Conservation (phyloP, 208 protist genomes). For the Kentomonas sorsogonicus region DNA sequence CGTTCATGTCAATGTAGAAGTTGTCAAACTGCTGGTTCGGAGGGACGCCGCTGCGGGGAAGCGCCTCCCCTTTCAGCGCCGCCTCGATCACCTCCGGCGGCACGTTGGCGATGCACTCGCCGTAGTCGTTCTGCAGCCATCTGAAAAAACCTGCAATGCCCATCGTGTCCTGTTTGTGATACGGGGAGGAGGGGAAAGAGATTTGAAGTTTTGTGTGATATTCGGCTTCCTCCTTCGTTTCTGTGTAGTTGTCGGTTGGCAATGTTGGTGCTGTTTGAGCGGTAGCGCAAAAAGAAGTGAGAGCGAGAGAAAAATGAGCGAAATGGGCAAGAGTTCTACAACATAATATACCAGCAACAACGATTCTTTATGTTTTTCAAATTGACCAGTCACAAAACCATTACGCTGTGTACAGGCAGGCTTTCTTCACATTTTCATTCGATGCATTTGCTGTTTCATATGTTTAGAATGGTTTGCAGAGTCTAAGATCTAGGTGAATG, state of each 20-base stretch:
- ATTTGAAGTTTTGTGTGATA: no score
- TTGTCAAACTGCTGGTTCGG: conserved; percentile 84
- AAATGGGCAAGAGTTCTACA: background rate
- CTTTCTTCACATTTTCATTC: conserved; percentile 1
- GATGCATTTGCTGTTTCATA: background rate
- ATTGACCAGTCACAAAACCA: background rate
- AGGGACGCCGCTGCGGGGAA: conserved; percentile 3
- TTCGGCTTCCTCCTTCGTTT: no score
- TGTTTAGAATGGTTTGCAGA: background rate
- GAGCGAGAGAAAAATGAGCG: conserved; percentile 11
- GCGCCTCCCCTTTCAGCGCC: conserved; percentile 28
- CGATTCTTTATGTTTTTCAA: background rate
- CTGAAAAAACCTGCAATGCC: conserved; percentile 89
- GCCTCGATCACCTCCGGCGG: conserved; percentile 62
- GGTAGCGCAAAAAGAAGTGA: conserved; percentile 9
- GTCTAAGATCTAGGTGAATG: background rate
- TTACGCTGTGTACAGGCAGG: background rate
- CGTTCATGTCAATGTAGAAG: conserved; percentile 99
- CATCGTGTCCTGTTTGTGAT: conserved; percentile 53
- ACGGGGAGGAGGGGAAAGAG: conserved; percentile 2
- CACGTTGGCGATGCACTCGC: conserved; percentile 74
- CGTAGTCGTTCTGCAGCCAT: conserved; percentile 85
- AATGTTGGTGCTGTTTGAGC: background rate
- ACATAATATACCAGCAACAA: conserved; percentile 2
- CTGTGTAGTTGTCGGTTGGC: no score